Evolutionary conservation across 202 grass and related monocot species (phyloP).

Genomic region (Zoysia matrella): DNA sequence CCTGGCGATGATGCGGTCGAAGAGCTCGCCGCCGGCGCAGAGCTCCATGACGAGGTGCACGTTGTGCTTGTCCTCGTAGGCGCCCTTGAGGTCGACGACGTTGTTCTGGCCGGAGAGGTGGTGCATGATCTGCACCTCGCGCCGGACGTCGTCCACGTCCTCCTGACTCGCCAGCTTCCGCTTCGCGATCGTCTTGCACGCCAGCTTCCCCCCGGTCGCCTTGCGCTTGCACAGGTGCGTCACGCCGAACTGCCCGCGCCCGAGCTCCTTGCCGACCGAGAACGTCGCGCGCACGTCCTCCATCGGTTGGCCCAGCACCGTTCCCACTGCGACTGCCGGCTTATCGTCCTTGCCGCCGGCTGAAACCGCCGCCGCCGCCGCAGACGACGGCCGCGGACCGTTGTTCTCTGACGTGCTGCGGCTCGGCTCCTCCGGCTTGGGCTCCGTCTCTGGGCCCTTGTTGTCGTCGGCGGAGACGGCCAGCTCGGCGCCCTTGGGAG

Average conservation of each 20-base stretch:
- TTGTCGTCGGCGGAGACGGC: constrained; percentile 1
- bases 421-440: constrained; percentile 23
- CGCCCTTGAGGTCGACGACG: constrained; percentile 56
- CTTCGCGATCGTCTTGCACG: constrained; percentile 91
- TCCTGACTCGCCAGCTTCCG: constrained; percentile 65
- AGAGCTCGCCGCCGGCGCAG: constrained; percentile 92
- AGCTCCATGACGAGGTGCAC: constrained; percentile 95
- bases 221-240: constrained; percentile 84
- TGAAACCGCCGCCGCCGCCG: not conserved
- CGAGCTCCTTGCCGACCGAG: constrained; percentile 82
- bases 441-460: not conserved
- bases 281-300: constrained; percentile 66
- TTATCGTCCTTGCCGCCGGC: constrained; percentile 29
- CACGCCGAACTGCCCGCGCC: constrained; percentile 82
- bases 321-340: constrained; percentile 45
- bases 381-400: not conserved
- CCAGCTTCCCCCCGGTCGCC: constrained; percentile 65
- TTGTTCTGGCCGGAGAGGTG: too few relatives aligned
- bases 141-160: constrained; percentile 75
- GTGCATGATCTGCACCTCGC: constrained; percentile 88
- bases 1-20: constrained; percentile 81
- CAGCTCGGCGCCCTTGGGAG: constrained; percentile 31
- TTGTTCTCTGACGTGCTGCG: constrained; percentile 36
- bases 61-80: constrained; percentile 82
- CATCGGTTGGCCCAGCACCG: constrained; percentile 64